Conservation (phyloP, 768 basidiomycete species). For the Tylopilus sp. region DNA sequence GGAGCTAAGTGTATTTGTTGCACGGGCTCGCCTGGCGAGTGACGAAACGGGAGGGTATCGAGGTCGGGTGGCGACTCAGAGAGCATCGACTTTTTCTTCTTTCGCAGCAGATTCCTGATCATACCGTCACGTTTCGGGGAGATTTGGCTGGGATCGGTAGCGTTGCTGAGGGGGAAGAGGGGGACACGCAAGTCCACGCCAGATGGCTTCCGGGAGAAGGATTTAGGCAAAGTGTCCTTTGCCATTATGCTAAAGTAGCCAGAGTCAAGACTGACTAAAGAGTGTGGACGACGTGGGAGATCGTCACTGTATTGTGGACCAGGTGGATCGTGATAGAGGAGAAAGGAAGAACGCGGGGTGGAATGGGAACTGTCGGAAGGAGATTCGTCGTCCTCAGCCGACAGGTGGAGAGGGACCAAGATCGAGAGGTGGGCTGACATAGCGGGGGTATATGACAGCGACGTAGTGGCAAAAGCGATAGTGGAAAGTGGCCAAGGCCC, state of each 20-base stretch:
- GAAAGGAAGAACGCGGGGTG: conserved; percentile 22
- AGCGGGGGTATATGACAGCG: conserved; percentile 12
- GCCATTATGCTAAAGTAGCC: conserved; percentile 29
- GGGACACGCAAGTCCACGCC: conserved; percentile 11
- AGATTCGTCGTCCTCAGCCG: conserved; percentile 4
- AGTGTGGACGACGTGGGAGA: conserved; percentile 13
- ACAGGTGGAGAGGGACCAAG: conserved; percentile 13
- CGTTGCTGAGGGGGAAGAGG: conserved; percentile 5
- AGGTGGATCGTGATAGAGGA: conserved; percentile 2
- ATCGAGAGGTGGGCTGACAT: conserved; percentile 19
- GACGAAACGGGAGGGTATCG: conserved; percentile 6
- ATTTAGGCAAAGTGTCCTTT: conserved; percentile 15
- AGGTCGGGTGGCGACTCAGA: background rate
- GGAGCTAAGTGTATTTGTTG: background rate
- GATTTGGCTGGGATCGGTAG: conserved; percentile 1
- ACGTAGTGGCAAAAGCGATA: conserved; percentile 20
- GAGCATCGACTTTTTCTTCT: conserved; percentile 22
- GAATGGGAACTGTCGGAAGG: conserved; percentile 10
- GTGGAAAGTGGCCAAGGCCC: conserved; percentile 19
- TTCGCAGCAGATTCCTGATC: conserved; percentile 18
- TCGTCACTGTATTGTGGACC: background rate
- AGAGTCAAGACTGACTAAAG: conserved; percentile 27
- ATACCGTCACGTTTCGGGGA: conserved; percentile 23
- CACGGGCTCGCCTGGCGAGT: conserved; percentile 2
- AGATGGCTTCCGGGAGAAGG: conserved; percentile 11